phyloP scores from a whole-genome alignment of 108 stramenopile species.

The Schizochytrium sp. region DNA sequence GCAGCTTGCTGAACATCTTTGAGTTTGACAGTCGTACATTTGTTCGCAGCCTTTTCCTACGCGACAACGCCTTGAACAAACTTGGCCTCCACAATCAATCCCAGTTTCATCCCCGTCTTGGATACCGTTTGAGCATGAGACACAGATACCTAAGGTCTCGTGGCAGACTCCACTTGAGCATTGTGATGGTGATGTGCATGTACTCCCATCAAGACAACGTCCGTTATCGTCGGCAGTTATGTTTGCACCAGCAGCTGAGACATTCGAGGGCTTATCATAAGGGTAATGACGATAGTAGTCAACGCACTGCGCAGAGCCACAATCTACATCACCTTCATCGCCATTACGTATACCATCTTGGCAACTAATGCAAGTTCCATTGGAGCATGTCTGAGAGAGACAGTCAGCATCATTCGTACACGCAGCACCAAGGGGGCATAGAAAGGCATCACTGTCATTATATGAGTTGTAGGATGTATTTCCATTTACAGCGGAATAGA shows the following conservation, averaged over 20 bases:
- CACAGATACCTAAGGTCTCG: slow-evolving; percentile 34
- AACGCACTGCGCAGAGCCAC: slow-evolving; percentile 18
- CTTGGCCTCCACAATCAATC: slow-evolving; percentile 50
- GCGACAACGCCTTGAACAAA: slow-evolving; percentile 30
- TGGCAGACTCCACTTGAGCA: slow-evolving; percentile 49
- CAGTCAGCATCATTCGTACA: slow-evolving; percentile 39
- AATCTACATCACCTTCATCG: slow-evolving; percentile 54
- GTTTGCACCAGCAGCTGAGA: background rate
- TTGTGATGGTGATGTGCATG: slow-evolving; percentile 1
- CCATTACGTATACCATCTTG: slow-evolving; percentile 36
- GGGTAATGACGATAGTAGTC: slow-evolving; percentile 39
- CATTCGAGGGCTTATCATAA: background rate
- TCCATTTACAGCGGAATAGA: background rate
- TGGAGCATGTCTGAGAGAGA: slow-evolving; percentile 10
- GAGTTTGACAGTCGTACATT: slow-evolving; percentile 44
- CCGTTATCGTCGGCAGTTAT: slow-evolving; percentile 19
- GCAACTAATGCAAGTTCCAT: slow-evolving; percentile 49
- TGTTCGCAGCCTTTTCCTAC: slow-evolving; percentile 19
- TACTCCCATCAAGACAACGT: slow-evolving; percentile 8
- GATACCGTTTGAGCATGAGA: slow-evolving; percentile 39
- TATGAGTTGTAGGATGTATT: background rate
- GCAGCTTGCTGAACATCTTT: slow-evolving; percentile 23
- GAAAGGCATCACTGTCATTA: slow-evolving; percentile 20
- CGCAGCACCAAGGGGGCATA: background rate
- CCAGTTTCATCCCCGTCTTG: slow-evolving; percentile 50